phyloP scores from a whole-genome alignment of 73 alveolate genomes.

The Blepharisma stoltei region DNA sequence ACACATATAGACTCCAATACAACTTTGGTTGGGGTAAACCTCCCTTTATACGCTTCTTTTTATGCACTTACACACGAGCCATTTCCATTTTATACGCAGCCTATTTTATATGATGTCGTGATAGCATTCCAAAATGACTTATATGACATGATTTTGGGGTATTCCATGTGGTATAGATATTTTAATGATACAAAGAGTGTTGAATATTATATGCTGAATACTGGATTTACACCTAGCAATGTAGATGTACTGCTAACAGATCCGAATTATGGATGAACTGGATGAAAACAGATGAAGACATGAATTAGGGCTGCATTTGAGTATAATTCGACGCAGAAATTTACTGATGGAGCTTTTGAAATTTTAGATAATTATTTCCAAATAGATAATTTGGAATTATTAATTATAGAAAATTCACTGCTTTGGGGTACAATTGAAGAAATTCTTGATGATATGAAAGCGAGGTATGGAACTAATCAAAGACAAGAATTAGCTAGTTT shows the following conservation, averaged over 20 bases:
- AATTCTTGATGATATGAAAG: neutral
- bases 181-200: neutral
- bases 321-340: too few species aligned
- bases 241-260: too few species aligned
- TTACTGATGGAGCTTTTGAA: slow-evolving; percentile 10
- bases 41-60: neutral
- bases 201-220: too few species aligned
- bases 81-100: slow-evolving; percentile 8
- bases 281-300: too few species aligned
- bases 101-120: neutral
- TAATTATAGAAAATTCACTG: neutral
- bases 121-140: slow-evolving; percentile 21
- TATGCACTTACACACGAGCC: neutral
- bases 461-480: slow-evolving; percentile 1
- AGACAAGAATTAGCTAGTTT: neutral
- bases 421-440: neutral
- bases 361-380: neutral
- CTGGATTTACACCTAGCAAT: too few species aligned
- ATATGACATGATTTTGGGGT: neutral
- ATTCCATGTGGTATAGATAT: neutral
- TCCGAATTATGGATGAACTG: too few species aligned
- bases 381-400: neutral
- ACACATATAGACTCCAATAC: neutral
- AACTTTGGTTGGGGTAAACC: neutral
- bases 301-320: too few species aligned